These are phyloP conservation scores for Sapria himalayana DNA, from an alignment of 345 rosid species.

Conservation along the genomic window DNA sequence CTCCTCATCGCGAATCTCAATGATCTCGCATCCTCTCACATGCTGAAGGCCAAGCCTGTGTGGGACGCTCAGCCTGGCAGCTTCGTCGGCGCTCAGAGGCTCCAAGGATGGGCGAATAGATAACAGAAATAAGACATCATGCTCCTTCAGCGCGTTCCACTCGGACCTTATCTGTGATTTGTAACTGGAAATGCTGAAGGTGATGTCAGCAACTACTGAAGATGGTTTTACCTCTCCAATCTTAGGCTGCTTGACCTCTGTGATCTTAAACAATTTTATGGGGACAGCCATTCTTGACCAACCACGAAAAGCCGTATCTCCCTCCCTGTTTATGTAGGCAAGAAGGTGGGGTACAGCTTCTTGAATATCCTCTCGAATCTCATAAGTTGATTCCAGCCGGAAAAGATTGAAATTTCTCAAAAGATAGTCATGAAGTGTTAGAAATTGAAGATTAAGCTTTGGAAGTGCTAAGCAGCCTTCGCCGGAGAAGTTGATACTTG, in stretches of 20 bases:
- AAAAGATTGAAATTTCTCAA: conserved; percentile 90
- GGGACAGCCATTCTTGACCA: conserved; percentile 99
- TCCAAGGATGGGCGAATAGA: conserved; percentile 81
- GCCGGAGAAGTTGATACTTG: conserved; percentile 96
- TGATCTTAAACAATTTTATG: conserved; percentile 45
- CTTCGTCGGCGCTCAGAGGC: conserved; percentile 91
- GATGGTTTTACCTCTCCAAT: conserved; percentile 98
- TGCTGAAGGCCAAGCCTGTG: conserved; percentile 84
- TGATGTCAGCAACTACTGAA: conserved; percentile 62
- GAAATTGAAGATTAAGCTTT: conserved; percentile 83
- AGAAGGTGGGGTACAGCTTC: conserved; percentile 95
- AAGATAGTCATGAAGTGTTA: conserved; percentile 94
- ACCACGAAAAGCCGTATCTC: conserved; percentile 87
- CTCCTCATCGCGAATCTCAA: conserved; percentile 82
- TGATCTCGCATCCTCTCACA: conserved; percentile 90
- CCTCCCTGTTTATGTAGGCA: conserved; percentile 69
- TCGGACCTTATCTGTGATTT: conserved; percentile 73
- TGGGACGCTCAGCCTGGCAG: conserved; percentile 75
- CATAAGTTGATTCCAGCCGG: conserved; percentile 94
- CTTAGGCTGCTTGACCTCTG: conserved; percentile 81
- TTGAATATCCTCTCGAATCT: conserved; percentile 98
- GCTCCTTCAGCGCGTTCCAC: conserved; percentile 95
- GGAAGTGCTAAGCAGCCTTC: conserved; percentile 99
- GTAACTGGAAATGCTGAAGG: conserved; percentile 82
- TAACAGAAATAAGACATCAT: conserved; percentile 87